Evolutionary conservation across 257 asterid genomes (phyloP), one percentile per base, ranked within the genome.

Genomic region (Primulina eburnea): DNA sequence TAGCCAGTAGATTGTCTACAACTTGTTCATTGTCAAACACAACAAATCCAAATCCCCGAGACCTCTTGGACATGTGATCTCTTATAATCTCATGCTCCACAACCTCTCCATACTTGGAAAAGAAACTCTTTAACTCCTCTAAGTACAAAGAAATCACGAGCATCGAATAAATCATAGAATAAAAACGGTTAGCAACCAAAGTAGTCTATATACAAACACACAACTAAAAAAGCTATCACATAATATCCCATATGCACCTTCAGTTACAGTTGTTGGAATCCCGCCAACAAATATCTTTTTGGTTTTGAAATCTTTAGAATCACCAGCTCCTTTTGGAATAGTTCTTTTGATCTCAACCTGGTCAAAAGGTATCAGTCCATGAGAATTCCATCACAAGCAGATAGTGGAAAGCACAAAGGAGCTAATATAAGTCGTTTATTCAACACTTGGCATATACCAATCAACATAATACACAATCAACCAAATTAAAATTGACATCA

Each of bases 311-410:
- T 90, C 95, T 84, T 81, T 93, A 28, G 97, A 85, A 38, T 90
- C 97, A 53, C 95, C 87, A 20, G 98, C 76, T 47, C 96, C 97
- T 82, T 89, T 89, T 0, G 96, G 97, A 72, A 93, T 90, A 53
- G 97, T 90, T 83, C 97, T 89, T 78, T 93, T 90, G 18, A 93
- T 90, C 85, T 93, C 99, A 73, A 93, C 99, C 97, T 93, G 85
- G 7, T 43, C 38, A 73, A 14, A 40, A 68, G 47, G 69, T 14
- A 64, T 7, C 5, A 29, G 7, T 3, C 17, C 57, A 61, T 21
- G 20, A 63, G 37, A 16, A 71, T 18, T 40, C 30, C 62, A 26
- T 52, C 0, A 34, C 24, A 14, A 30, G 40, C 20, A 10, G 18
- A 56, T 5, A 59, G 37, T 10, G 24, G 24, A 7, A 30, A 9